Conservation (phyloP, 1,139 yeast species). For the Yamadazyma jaroonii region DNA sequence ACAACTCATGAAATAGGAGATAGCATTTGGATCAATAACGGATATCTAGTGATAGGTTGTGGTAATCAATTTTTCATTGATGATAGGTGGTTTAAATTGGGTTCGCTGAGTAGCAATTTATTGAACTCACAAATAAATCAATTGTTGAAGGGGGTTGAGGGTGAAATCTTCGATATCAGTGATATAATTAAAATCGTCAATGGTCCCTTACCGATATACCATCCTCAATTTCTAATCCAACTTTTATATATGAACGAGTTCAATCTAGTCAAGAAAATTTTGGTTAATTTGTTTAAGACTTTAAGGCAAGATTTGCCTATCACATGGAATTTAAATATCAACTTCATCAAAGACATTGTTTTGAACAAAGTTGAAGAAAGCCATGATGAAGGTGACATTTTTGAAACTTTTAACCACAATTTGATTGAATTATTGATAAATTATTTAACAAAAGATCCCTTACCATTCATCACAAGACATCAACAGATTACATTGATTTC, state of each 20-base stretch:
- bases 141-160: conserved; percentile 45
- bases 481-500: conserved; percentile 83
- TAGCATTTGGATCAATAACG: conserved; percentile 79
- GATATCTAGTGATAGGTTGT: conserved; percentile 76
- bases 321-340: conserved; percentile 36
- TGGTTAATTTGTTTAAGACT: conserved; percentile 50
- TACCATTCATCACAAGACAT: conserved; percentile 85
- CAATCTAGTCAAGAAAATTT: conserved; percentile 53
- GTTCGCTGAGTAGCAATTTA: conserved; percentile 21
- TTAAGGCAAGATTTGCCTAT: conserved; percentile 40
- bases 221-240: conserved; percentile 87
- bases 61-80: conserved; percentile 88
- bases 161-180: conserved; percentile 24
- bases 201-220: conserved; percentile 88
- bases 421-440: conserved; percentile 54
- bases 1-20: conserved; percentile 86
- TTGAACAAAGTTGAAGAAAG: conserved; percentile 6
- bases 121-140: conserved; percentile 39
- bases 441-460: conserved; percentile 57
- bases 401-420: conserved; percentile 40
- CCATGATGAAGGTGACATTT: conserved; percentile 25
- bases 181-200: conserved; percentile 74
- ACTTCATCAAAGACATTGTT: conserved; percentile 20
- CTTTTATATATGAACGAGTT: conserved; percentile 63
- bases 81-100: conserved; percentile 54